Percentiles rank a stretch among this genome's conserved stretches.
phyloP scores from a whole-genome alignment of 108 stramenopile genomes.

The Conticribra guillardii region DNA sequence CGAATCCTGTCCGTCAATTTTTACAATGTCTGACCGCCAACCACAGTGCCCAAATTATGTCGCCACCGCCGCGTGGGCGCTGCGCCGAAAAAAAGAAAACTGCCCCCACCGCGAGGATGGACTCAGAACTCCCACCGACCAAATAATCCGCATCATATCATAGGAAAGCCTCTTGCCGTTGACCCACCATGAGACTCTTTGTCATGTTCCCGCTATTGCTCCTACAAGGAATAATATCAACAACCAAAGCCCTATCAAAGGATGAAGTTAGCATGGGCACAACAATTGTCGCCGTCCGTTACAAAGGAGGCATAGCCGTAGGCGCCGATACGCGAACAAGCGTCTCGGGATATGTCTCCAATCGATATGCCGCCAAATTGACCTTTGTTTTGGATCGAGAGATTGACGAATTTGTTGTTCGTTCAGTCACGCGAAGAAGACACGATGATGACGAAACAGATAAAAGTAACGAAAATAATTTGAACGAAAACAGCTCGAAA shows the following conservation, averaged over 20 bases:
- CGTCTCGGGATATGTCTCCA: slow-evolving; percentile 68
- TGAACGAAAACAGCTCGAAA: slow-evolving; percentile 11
- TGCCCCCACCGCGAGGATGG: too few relatives aligned
- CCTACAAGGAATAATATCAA: background rate
- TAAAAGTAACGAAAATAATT: background rate
- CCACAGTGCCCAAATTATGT: too few relatives aligned
- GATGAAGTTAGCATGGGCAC: slow-evolving; percentile 78
- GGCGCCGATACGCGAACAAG: slow-evolving; percentile 87
- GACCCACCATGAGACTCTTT: too few relatives aligned
- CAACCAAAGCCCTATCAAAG: slow-evolving; percentile 5
- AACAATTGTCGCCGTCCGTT: slow-evolving; percentile 78
- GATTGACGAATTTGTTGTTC: slow-evolving; percentile 27
- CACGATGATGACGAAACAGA: slow-evolving; percentile 1
- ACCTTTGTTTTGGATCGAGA: slow-evolving; percentile 57
- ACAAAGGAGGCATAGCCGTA: slow-evolving; percentile 61
- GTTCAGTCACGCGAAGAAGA: background rate
- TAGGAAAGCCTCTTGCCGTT: too few relatives aligned
- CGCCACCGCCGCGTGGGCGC: too few relatives aligned
- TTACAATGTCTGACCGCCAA: background rate
- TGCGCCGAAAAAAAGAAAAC: too few relatives aligned
- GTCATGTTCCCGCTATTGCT: too few relatives aligned
- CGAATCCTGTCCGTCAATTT: background rate
- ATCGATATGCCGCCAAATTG: slow-evolving; percentile 80
- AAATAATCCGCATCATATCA: too few relatives aligned
- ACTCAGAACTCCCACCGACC: too few relatives aligned